Conservation (phyloP, 1,139 yeast genomes). For the Geotrichum klebahnii region DNA sequence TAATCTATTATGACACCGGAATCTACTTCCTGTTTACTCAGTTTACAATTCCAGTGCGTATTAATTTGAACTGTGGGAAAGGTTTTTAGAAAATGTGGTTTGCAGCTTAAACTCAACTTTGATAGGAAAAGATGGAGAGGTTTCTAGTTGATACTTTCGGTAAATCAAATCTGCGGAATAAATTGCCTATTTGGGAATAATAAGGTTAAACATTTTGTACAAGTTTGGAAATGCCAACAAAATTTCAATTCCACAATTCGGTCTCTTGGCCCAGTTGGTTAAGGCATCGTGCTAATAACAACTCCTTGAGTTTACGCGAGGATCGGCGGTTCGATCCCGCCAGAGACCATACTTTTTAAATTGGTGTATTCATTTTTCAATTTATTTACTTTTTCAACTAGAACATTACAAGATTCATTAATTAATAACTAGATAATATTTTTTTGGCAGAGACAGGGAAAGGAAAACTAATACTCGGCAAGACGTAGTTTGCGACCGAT, state of each 20-base stretch:
- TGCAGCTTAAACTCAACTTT: not conserved
- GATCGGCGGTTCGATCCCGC: constrained; percentile 13
- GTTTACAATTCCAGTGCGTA: too few species aligned
- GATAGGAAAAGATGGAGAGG: not conserved
- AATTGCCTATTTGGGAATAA: not conserved
- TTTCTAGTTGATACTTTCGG: too few species aligned
- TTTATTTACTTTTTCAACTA: not conserved
- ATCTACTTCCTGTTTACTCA: too few species aligned
- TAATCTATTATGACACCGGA: too few species aligned
- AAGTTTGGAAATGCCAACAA: too few species aligned
- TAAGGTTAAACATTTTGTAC: too few species aligned
- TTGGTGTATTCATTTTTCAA: not conserved
- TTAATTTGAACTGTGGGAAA: too few species aligned
- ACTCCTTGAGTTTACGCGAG: not conserved
- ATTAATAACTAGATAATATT: not conserved
- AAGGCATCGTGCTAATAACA: constrained; percentile 15
- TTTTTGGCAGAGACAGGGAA: not conserved
- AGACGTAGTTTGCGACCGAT: constrained; percentile 70
- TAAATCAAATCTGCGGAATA: not conserved
- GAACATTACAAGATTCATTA: not conserved
- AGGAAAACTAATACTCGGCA: constrained; percentile 54
- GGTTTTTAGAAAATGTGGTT: too few species aligned
- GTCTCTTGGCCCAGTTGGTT: constrained; percentile 22
- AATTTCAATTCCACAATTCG: too few species aligned
- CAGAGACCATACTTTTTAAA: not conserved